Evolutionary conservation across 139 green algal species (phyloP), one percentile per base, ranked within the genome.

Genomic region (Coelastrella sp.): DNA sequence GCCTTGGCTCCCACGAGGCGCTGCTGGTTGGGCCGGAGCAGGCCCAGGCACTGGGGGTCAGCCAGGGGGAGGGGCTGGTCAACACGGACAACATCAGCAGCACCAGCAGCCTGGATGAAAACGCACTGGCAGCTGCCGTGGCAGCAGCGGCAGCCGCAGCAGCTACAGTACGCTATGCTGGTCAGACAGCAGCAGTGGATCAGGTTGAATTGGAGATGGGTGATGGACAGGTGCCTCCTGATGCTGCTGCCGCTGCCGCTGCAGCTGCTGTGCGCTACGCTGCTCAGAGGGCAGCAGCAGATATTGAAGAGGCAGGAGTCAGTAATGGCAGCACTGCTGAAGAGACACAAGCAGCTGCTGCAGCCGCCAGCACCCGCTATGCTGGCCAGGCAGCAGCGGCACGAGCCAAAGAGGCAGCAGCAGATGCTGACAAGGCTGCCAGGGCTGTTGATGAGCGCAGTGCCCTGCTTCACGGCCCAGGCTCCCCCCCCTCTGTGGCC

Each of bases 81-180:
- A 80, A 80, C 25, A n/a, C 74, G 19, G 81, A 86, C 19, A 8
- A 85, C 11, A 20, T 19, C 19, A 74, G n/a, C 0, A 35, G 70
- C 19, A 72, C n/a, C 49, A 84, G 59, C 20, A 20, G 49, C 6
- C 22, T 65, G 19, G 82, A 87, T 20, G 65, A 78, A 14, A 65
- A 68, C 27, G 14, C 24, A 56, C 49, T 68, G 5, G 82, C 65
- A 20, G 82, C 65, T 49, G 65, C 59, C 58, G 65, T 73, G 27
- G 82, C 82, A 63, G 82, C 65, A 78, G 80, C 80, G 7, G 82
- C 27, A 25, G 76, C 76, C 59, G 76, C 76, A 82, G 81, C 81
- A 66, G 59, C 81, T 7, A 65, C 27, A 7, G 82, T 87, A 14
- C 63, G 65, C 8, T 87, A 87, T 60, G 82, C 82, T 66, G 82